Conservation (phyloP, 306 rosid species). For the Quercus robur region DNA sequence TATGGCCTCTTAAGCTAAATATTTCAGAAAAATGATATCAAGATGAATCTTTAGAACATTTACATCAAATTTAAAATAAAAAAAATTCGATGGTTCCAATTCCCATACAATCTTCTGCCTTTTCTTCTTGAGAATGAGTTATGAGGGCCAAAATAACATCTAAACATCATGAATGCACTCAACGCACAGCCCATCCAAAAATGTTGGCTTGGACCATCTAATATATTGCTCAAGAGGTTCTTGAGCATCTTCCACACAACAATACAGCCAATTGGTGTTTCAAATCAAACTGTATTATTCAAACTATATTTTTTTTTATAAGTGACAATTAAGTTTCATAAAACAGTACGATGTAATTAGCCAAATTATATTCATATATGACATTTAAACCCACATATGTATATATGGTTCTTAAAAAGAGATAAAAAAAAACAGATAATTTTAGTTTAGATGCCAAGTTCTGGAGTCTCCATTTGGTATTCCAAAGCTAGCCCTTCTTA, state of each 20-base stretch:
- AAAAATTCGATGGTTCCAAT: too few species aligned
- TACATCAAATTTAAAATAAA: not conserved
- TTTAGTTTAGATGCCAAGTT: slow-evolving; percentile 1
- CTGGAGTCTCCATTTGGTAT: not conserved
- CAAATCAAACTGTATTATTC: not conserved
- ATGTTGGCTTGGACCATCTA: slow-evolving; percentile 6
- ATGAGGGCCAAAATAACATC: slow-evolving; percentile 11
- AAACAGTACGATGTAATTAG: not conserved
- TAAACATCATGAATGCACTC: not conserved
- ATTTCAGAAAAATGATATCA: not conserved
- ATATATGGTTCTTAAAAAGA: not conserved
- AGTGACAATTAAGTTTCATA: slow-evolving; percentile 3
- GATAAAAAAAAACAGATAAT: not conserved
- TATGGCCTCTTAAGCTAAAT: not conserved
- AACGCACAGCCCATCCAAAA: slow-evolving; percentile 2
- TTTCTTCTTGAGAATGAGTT: not conserved
- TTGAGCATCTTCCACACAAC: slow-evolving; percentile 7
- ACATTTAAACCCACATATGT: not conserved
- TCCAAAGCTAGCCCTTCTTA: not conserved
- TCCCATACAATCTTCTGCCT: not conserved
- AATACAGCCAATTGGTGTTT: slow-evolving; percentile 3
- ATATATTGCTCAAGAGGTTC: slow-evolving; percentile 7
- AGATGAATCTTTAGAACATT: slow-evolving; percentile 1
- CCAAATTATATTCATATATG: slow-evolving; percentile 2
- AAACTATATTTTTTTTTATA: not conserved